Percentiles rank a stretch among this genome's conserved stretches.
Evolutionary conservation across 495 filamentous ascomycete genomes (phyloP).

Genomic region (Astrothelium macrocarpum): DNA sequence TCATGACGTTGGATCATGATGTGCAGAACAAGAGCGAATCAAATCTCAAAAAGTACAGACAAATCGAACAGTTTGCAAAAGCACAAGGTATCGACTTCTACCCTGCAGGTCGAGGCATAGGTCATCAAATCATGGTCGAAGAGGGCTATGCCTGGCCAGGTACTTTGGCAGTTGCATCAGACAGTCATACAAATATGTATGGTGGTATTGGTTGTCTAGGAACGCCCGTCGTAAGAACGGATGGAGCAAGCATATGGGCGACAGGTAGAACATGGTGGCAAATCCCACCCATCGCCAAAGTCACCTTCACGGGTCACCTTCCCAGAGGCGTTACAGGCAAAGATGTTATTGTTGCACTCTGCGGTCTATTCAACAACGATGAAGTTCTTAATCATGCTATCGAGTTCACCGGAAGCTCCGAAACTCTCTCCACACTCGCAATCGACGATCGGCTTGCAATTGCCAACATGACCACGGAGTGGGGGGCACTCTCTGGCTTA

Average conservation of each 20-base stretch:
- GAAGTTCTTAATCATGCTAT: conserved; percentile 90
- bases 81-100: conserved; percentile 77
- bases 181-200: conserved; percentile 84
- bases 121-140: conserved; percentile 85
- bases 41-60: conserved; percentile 75
- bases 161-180: conserved; percentile 70
- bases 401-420: conserved; percentile 73
- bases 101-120: conserved; percentile 73
- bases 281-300: conserved; percentile 72
- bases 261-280: conserved; percentile 84
- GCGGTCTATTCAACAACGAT: conserved; percentile 77
- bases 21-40: conserved; percentile 77
- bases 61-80: conserved; percentile 80
- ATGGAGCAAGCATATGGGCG: conserved; percentile 80
- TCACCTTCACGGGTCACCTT: conserved; percentile 65
- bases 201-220: conserved; percentile 73
- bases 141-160: conserved; percentile 77
- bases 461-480: conserved; percentile 93
- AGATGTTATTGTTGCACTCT: conserved; percentile 87
- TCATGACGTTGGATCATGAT: conserved; percentile 90
- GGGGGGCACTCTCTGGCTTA: conserved; percentile 72
- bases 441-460: conserved; percentile 77
- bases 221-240: conserved; percentile 77
- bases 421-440: conserved; percentile 64
- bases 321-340: conserved; percentile 84